These are phyloP conservation scores for Nannochloris sp. DNA, from an alignment of 139 green algal species.

Conservation along the genomic window DNA sequence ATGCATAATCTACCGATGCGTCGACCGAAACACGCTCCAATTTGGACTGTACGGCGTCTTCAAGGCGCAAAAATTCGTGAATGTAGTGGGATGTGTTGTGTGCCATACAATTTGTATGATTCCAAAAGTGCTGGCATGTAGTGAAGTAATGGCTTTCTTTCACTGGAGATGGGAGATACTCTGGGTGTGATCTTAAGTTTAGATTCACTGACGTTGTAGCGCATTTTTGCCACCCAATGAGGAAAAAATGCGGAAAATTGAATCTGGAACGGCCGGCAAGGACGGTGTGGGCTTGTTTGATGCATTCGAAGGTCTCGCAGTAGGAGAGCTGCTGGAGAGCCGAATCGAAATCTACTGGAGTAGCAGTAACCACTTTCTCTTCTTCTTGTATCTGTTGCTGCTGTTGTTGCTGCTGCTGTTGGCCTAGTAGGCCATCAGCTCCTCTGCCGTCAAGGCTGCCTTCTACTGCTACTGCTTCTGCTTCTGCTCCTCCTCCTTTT, in stretches of 20 bases:
- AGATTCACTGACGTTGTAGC: not conserved
- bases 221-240: not conserved
- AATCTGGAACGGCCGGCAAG: not conserved
- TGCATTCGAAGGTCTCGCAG: not conserved
- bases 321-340: not conserved
- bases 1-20: not conserved
- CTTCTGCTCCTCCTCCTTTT: too few species aligned
- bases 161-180: not conserved
- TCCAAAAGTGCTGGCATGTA: not conserved
- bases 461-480: not conserved
- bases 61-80: not conserved
- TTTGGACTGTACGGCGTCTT: not conserved
- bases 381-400: too few species aligned
- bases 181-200: not conserved
- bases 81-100: not conserved
- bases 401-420: too few species aligned
- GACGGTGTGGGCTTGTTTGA: not conserved
- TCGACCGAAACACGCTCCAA: not conserved
- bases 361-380: too few species aligned
- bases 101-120: not conserved
- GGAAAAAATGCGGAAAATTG: not conserved
- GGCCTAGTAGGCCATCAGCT: slow-evolving; percentile 7
- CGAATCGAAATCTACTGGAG: too few species aligned
- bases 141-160: not conserved
- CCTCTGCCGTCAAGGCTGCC: not conserved